Conservation (phyloP, 306 rosid species). For the Rubus idaeus region DNA sequence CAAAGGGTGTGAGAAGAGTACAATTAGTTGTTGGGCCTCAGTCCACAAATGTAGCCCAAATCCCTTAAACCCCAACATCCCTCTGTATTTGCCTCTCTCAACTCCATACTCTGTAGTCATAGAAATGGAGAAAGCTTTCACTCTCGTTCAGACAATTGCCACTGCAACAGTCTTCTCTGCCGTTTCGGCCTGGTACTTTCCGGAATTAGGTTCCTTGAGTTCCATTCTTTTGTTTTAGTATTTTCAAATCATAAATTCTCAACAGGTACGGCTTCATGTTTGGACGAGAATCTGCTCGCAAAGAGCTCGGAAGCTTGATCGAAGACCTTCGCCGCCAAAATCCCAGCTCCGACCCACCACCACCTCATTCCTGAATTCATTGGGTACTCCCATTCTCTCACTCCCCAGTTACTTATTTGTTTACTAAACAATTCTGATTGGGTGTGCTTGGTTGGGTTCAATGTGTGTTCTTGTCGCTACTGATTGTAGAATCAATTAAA, state of each 20-base stretch:
- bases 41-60: too few species aligned
- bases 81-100: neutral
- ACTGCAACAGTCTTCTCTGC: constrained; percentile 86
- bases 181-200: constrained; percentile 66
- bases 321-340: too few species aligned
- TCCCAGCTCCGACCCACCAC: too few species aligned
- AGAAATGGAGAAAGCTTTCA: constrained; percentile 72
- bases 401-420: neutral
- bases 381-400: constrained; percentile 7
- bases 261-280: too few species aligned
- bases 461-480: neutral
- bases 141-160: constrained; percentile 72
- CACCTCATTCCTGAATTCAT: constrained; percentile 45
- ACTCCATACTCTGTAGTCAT: neutral
- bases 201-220: neutral
- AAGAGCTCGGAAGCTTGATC: too few species aligned
- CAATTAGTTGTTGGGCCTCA: too few species aligned
- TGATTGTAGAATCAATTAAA: neutral
- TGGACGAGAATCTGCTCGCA: too few species aligned
- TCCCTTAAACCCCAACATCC: neutral
- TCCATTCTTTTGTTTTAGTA: neutral
- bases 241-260: neutral
- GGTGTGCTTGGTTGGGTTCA: neutral
- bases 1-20: too few species aligned
- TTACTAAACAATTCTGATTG: neutral